Conservation (phyloP, 768 basidiomycete genomes). For the Rhizopogon salebrosus region DNA sequence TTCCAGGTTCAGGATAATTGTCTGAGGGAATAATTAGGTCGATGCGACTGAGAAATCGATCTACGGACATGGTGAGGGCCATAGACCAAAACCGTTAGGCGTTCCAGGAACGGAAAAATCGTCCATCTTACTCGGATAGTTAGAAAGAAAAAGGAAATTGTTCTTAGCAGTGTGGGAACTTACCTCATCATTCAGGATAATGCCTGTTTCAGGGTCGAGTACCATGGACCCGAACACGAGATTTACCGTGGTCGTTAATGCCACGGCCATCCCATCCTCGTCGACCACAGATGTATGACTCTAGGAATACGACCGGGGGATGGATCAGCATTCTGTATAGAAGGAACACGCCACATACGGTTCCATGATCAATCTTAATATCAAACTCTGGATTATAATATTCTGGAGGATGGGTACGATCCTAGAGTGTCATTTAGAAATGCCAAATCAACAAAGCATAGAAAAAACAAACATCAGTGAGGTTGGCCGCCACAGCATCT, state of each 20-base stretch:
- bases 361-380: conserved; percentile 78
- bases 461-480: conserved; percentile 74
- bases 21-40: conserved; percentile 34
- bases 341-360: conserved; percentile 41
- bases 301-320: conserved; percentile 34
- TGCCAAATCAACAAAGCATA: conserved; percentile 1
- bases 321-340: conserved; percentile 5
- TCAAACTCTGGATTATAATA: conserved; percentile 88
- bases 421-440: conserved; percentile 37
- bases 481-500: conserved; percentile 50
- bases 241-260: conserved; percentile 88
- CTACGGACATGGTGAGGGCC: conserved; percentile 70
- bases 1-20: conserved; percentile 85
- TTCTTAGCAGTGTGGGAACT: conserved; percentile 4
- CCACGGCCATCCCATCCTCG: conserved; percentile 78
- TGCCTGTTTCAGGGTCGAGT: conserved; percentile 80
- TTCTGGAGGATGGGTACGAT: conserved; percentile 69
- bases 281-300: conserved; percentile 86
- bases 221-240: conserved; percentile 85
- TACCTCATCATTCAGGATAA: conserved; percentile 87
- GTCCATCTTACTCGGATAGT: conserved; percentile 55
- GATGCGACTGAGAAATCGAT: not conserved
- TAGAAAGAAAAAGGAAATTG: not conserved
- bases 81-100: conserved; percentile 81
- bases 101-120: conserved; percentile 86